Evolutionary conservation across 768 basidiomycete genomes (phyloP).

Genomic region (Suillus luteus): DNA sequence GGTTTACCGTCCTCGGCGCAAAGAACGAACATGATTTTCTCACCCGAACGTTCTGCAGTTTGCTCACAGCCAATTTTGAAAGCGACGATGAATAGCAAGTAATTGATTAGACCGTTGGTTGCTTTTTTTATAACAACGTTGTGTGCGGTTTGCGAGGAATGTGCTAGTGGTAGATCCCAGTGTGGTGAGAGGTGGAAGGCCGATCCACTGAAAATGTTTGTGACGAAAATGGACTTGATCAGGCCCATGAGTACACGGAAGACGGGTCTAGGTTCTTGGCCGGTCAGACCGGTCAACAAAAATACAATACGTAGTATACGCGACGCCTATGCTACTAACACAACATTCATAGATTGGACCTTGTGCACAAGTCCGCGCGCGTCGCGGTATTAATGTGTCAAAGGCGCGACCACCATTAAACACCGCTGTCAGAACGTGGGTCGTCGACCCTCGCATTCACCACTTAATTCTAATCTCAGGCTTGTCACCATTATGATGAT

Average conservation of each 20-base stretch:
- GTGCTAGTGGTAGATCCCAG: background rate
- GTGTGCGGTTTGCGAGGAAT: background rate
- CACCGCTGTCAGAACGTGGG: conserved; percentile 1
- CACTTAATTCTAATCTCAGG: background rate
- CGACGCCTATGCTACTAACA: background rate
- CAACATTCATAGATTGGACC: background rate
- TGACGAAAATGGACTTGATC: background rate
- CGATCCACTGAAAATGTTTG: background rate
- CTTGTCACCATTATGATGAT: background rate
- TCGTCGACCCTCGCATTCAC: background rate
- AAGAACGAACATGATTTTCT: background rate
- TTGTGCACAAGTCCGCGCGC: background rate
- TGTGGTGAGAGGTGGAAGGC: background rate
- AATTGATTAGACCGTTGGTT: background rate
- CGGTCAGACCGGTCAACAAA: background rate
- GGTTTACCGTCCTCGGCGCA: background rate
- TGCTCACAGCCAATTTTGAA: background rate
- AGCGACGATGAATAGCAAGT: background rate
- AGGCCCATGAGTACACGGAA: background rate
- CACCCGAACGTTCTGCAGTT: background rate
- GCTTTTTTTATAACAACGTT: background rate
- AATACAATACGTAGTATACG: background rate
- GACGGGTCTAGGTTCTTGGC: background rate
- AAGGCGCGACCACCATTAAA: background rate
- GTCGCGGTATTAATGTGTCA: background rate